Conservation (phyloP, 495 filamentous ascomycete species). For the Symbiotaphrina buchneri region DNA sequence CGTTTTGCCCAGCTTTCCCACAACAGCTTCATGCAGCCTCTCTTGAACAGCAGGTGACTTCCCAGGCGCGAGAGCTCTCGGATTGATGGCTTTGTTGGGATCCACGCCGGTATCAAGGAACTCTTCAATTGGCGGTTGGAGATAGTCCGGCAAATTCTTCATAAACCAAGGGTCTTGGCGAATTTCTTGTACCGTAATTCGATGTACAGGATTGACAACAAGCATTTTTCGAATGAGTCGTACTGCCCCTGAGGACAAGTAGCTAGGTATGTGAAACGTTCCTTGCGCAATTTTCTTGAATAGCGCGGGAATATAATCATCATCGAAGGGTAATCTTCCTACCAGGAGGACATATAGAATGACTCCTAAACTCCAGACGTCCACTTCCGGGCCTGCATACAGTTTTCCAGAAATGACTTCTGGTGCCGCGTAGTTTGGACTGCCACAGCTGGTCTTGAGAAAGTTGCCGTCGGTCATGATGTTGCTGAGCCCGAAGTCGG, state of each 20-base stretch:
- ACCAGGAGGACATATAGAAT: constrained; percentile 91
- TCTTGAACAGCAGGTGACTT: constrained; percentile 59
- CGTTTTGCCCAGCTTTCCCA: constrained; percentile 84
- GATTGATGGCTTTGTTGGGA: constrained; percentile 68
- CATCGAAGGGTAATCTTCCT: constrained; percentile 84
- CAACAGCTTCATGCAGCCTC: constrained; percentile 76
- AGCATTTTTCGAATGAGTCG: constrained; percentile 81
- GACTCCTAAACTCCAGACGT: constrained; percentile 98
- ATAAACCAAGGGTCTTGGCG: constrained; percentile 89
- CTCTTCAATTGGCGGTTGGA: constrained; percentile 78
- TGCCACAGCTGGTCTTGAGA: constrained; percentile 93
- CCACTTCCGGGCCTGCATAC: constrained; percentile 92
- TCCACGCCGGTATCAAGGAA: constrained; percentile 86
- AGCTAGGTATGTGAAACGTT: constrained; percentile 69
- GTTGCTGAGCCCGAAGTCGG: constrained; percentile 94
- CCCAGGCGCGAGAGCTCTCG: constrained; percentile 50
- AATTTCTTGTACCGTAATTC: constrained; percentile 84
- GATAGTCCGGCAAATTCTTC: constrained; percentile 61
- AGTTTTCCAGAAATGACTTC: constrained; percentile 96
- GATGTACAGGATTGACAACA: constrained; percentile 79
- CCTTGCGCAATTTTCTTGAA: constrained; percentile 84
- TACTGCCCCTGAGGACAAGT: constrained; percentile 69
- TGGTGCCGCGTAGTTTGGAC: constrained; percentile 92
- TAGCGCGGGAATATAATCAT: constrained; percentile 76
- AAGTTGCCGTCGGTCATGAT: constrained; percentile 99